These are phyloP conservation scores for Allium cepa DNA, from an alignment of 106 monocot genomes.

Conservation along the genomic window DNA sequence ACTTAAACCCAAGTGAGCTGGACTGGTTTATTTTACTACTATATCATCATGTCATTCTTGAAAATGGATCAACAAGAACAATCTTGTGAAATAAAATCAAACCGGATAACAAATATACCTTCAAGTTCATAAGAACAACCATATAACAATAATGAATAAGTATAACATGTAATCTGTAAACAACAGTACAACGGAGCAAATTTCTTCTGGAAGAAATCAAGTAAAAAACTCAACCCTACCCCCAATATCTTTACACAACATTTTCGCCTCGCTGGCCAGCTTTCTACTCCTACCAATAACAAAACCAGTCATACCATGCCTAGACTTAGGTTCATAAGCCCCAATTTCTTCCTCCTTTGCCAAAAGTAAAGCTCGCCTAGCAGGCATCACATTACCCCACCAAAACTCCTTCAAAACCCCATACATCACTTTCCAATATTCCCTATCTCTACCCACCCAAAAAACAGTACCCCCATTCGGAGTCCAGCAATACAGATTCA, in stretches of 20 bases:
- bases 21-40: too few species aligned
- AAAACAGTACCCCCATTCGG: conserved; percentile 79
- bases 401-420: conserved; percentile 68
- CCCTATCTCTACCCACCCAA: conserved; percentile 49
- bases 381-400: conserved; percentile 85
- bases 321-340: conserved; percentile 41
- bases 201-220: conserved; percentile 15
- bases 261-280: conserved; percentile 48
- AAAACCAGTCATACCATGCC: conserved; percentile 54
- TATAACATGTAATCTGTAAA: too few species aligned
- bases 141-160: too few species aligned
- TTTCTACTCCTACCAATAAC: conserved; percentile 61
- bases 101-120: too few species aligned
- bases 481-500: conserved; percentile 94
- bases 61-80: too few species aligned
- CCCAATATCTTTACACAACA: conserved; percentile 70
- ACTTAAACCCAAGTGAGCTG: too few species aligned
- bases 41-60: too few species aligned
- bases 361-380: conserved; percentile 38
- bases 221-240: conserved; percentile 81
- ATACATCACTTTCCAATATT: conserved; percentile 72
- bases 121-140: too few species aligned
- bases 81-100: too few species aligned
- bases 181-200: too few species aligned
- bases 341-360: conserved; percentile 41